These are phyloP conservation scores for Dalechampia spathulata DNA, from an alignment of 441 rosid genomes.

Conservation along the genomic window DNA sequence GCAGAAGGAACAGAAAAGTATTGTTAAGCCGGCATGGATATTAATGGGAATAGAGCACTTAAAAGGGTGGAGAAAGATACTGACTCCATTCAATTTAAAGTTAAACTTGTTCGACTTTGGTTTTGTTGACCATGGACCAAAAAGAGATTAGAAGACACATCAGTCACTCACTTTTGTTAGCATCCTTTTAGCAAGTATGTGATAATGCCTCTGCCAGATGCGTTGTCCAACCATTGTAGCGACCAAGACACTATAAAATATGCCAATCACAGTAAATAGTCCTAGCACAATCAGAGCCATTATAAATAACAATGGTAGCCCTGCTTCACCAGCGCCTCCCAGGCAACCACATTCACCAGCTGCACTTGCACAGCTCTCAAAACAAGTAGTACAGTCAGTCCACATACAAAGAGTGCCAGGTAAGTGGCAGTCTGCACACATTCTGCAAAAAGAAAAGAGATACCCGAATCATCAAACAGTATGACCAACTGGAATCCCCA, in stretches of 20 bases:
- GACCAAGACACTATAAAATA: constrained; percentile 94
- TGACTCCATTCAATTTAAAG: background rate
- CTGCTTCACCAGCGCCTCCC: constrained; percentile 99
- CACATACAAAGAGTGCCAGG: constrained; percentile 99
- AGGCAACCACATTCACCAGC: constrained; percentile 96
- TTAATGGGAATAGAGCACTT: too few relatives aligned
- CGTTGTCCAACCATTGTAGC: constrained; percentile 99
- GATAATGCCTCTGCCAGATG: constrained; percentile 99
- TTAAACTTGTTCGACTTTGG: background rate
- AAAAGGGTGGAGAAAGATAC: too few relatives aligned
- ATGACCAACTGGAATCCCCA: background rate
- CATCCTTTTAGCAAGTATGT: constrained; percentile 98
- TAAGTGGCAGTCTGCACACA: constrained; percentile 98
- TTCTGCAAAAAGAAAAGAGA: constrained; percentile 38
- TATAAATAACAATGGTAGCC: constrained; percentile 77
- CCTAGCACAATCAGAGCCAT: constrained; percentile 88
- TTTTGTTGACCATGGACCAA: background rate
- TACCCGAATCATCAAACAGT: background rate
- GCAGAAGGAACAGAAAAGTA: too few relatives aligned
- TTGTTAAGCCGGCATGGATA: too few relatives aligned
- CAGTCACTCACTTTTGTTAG: constrained; percentile 73
- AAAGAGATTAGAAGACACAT: background rate
- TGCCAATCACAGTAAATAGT: constrained; percentile 88
- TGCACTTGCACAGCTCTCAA: constrained; percentile 93
- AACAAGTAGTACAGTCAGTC: constrained; percentile 99